Conservation (phyloP, 2,329 filamentous ascomycete genomes). For the Hymenoscyphus fraxineus region DNA sequence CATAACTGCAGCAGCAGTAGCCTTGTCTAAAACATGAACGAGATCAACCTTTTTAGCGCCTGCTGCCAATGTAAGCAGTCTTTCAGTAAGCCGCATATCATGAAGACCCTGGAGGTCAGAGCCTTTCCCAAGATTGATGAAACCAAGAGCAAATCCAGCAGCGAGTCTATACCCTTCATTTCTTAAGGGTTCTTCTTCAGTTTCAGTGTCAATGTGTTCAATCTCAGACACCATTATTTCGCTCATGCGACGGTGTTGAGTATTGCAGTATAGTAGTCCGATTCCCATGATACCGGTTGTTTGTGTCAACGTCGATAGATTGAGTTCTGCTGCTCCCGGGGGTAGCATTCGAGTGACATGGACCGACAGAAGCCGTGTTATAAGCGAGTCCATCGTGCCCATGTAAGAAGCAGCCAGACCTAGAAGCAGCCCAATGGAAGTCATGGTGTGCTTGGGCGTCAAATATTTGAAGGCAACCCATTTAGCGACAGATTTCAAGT, state of each 20-base stretch:
- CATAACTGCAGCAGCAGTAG: constrained; percentile 87
- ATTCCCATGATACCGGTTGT: constrained; percentile 98
- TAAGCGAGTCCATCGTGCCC: constrained; percentile 94
- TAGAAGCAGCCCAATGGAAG: constrained; percentile 89
- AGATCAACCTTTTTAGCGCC: constrained; percentile 87
- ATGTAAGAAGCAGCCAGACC: constrained; percentile 91
- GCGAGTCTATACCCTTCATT: constrained; percentile 96
- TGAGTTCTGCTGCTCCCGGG: constrained; percentile 86
- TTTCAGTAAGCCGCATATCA: constrained; percentile 89
- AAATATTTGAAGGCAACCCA: constrained; percentile 99
- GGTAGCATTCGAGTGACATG: constrained; percentile 95
- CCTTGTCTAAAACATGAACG: constrained; percentile 88
- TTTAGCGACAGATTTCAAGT: constrained; percentile 90
- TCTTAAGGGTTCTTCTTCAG: constrained; percentile 79
- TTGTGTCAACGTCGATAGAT: constrained; percentile 87
- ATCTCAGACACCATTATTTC: constrained; percentile 99
- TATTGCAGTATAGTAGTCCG: constrained; percentile 87
- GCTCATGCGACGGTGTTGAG: constrained; percentile 96
- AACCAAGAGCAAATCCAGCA: constrained; percentile 86
- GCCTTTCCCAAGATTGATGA: constrained; percentile 92
- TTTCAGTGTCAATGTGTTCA: constrained; percentile 73
- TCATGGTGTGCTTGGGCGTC: constrained; percentile 99
- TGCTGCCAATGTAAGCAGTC: constrained; percentile 79
- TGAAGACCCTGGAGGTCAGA: constrained; percentile 82
- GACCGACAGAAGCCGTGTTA: constrained; percentile 88